phyloP scores from a whole-genome alignment of 2,329 filamentous ascomycete genomes.

The Alternaria infectoria region DNA sequence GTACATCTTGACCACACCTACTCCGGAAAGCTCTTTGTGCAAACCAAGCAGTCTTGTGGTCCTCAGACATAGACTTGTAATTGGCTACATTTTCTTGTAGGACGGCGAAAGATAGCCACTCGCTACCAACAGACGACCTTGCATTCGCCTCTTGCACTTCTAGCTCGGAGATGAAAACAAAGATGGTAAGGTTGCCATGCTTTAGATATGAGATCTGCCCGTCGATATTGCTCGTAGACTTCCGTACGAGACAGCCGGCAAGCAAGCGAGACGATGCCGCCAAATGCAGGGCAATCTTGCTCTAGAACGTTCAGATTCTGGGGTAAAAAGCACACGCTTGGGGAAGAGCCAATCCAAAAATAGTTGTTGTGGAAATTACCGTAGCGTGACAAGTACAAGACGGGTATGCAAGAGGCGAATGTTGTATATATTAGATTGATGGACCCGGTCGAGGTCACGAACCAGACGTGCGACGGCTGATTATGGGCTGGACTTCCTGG shows the following conservation, averaged over 20 bases:
- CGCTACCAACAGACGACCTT: conserved; percentile 19
- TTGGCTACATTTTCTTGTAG: conserved; percentile 15
- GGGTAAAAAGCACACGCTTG: conserved; percentile 13
- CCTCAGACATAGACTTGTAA: conserved; percentile 15
- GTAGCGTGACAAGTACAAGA: conserved; percentile 24
- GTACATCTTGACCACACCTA: conserved; percentile 18
- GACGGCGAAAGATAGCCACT: conserved; percentile 26
- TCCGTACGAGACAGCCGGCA: conserved; percentile 22
- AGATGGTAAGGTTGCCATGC: conserved; percentile 28
- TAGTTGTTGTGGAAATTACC: conserved; percentile 22
- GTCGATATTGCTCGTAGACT: conserved; percentile 33
- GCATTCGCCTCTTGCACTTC: conserved; percentile 12
- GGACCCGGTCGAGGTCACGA: conserved; percentile 39
- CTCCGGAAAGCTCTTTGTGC: conserved; percentile 5
- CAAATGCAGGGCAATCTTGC: conserved; percentile 18
- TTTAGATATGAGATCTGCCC: conserved; percentile 19
- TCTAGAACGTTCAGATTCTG: conserved; percentile 36
- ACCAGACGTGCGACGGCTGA: conserved; percentile 31
- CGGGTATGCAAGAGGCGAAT: conserved; percentile 16
- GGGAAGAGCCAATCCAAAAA: conserved; percentile 28
- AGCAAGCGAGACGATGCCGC: conserved; percentile 6
- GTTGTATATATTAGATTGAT: conserved; percentile 44
- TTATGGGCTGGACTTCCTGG: conserved; percentile 25
- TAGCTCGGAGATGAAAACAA: conserved; percentile 17
- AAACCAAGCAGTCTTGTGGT: conserved; percentile 26